Base-by-base conservation (phyloP, 352 stramenopile genomes). In the Pythium angustatum region DNA sequence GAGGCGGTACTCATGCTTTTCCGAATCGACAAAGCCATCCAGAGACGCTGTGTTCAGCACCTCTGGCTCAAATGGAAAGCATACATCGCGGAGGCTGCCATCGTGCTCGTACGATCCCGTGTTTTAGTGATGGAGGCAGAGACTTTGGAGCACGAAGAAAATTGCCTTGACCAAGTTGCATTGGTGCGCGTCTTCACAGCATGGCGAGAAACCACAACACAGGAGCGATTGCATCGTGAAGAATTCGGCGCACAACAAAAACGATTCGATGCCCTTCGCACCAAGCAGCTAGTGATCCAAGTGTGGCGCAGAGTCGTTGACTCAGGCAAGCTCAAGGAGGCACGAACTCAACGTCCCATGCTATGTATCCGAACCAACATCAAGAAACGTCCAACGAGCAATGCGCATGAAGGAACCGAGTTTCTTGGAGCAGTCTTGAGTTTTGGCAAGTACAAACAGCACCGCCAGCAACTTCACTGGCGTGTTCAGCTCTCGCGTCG, bases 391-490 rank as follows among this genome's bases (percentile, higher is more conserved):
- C 30, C n/a, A n/a, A n/a, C 19, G 36, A 51, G 34, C 22, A 10
- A 19, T n/a, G n/a, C n/a, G n/a, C n/a, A n/a, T n/a, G n/a, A n/a
- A n/a, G 4, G 15, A 5, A 10, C n/a, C 3, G 40, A 44, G 36
- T n/a, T n/a, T n/a, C 17, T 5, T n/a, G 17, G 31, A 1, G 26
- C 27, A 7, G 26, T 66, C 12, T 21, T 56, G 12, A 54, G 15
- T 31, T 67, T 53, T 33, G 43, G 14, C 1, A 40, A 67, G 7
- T 67, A 50, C 43, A 49, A 11, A 5, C 34, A 45, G 28, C 50
- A 61, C 34, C 62, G 52, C 8, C 52, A 48, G 19, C 30, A 22
- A 40, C 11, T 47, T 36, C 52, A 58, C 44, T 62, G 53, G 62
- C 62, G 62, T 11, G 24, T 64, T 11, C 53, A 56, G 27, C 45